Base-by-base conservation (phyloP, 75 land plant genomes). In the Sequoia sempervirens region DNA sequence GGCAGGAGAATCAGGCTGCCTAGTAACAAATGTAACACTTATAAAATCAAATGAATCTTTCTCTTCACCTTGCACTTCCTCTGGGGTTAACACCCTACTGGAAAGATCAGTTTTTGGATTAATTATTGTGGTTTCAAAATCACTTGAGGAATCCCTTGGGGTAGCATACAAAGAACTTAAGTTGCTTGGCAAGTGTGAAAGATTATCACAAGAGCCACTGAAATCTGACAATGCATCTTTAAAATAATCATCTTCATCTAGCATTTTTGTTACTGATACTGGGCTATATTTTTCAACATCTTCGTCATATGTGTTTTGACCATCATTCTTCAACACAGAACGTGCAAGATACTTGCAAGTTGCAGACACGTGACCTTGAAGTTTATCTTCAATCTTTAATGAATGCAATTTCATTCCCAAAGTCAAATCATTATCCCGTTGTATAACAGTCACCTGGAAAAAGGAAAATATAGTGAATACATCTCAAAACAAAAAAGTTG, bases 181-280 rank as follows among this genome's bases (percentile, higher is more conserved):
- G 80, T 45, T 45, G 50, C 80, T 45, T 78, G 40, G 47, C 47
- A 45, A 12, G 28, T 45, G 2, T 20, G 47, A 41, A 43, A 47
- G 30, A 23, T 0, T 26, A 61, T 91, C 93, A 53, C 86, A 75
- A 82, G 88, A 34, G 83, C 86, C 81, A 69, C 86, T 37, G 78
- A 98, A 98, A 52, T 98, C 99, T 52, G 90, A 84, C 88, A 96
- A 81, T 34, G 99, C 99, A 91, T 98, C 99, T 79, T 84, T 92
- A 82, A 94, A 98, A 56, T 68, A 83, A 70, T 98, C 99, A 28
- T 98, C 96, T 4, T 96, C 99, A 7, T 92, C 95, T 20, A 82
- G 61, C 58, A 69, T 45, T 26, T 45, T 82, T 58, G 47, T 18
- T 32, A 23, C 82, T 47, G 58, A 34, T 76, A 32, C 50, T 45